Percentiles rank a stretch among this genome's conserved stretches.
These are phyloP conservation scores for Aspergillus fumigatiaffinis DNA, from an alignment of 2,329 filamentous ascomycete species.

Conservation along the genomic window DNA sequence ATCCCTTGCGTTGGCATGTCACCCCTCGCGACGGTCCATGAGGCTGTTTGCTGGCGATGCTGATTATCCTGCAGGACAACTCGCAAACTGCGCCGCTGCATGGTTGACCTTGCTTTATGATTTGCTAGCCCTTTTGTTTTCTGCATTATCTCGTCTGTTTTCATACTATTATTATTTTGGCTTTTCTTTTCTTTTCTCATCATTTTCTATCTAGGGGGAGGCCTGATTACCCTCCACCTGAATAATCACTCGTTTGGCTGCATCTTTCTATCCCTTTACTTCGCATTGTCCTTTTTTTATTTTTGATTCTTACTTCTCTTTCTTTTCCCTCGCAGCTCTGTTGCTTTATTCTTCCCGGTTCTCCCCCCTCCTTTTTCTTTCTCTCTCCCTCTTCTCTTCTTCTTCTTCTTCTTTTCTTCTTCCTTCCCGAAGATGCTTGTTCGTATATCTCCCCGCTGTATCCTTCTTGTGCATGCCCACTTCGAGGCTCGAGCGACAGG, in stretches of 20 bases:
- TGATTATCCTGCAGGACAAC: conserved; percentile 12
- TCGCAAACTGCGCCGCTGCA: background rate
- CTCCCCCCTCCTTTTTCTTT: background rate
- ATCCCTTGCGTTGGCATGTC: conserved; percentile 22
- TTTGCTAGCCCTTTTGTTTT: conserved; percentile 2
- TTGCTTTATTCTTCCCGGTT: background rate
- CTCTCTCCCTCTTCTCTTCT: background rate
- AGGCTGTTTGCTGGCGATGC: conserved; percentile 13
- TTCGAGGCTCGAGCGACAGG: background rate
- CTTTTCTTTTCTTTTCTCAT: background rate
- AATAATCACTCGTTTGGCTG: conserved; percentile 7
- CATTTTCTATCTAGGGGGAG: conserved; percentile 3
- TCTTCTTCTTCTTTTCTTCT: background rate
- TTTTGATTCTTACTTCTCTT: background rate
- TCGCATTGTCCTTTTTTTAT: conserved; percentile 4
- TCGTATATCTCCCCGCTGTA: background rate
- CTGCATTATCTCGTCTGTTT: background rate
- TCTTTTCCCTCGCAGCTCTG: background rate
- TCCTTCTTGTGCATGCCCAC: background rate
- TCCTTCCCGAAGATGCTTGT: background rate
- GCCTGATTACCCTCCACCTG: background rate
- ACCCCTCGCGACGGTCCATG: conserved; percentile 11
- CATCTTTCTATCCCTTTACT: conserved; percentile 9
- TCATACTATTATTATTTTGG: background rate
- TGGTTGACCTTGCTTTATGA: conserved; percentile 1